Percentiles rank a stretch among this genome's conserved stretches.
Evolutionary conservation across 163 green algal species (phyloP).

Genomic region (Picocystis sp.): DNA sequence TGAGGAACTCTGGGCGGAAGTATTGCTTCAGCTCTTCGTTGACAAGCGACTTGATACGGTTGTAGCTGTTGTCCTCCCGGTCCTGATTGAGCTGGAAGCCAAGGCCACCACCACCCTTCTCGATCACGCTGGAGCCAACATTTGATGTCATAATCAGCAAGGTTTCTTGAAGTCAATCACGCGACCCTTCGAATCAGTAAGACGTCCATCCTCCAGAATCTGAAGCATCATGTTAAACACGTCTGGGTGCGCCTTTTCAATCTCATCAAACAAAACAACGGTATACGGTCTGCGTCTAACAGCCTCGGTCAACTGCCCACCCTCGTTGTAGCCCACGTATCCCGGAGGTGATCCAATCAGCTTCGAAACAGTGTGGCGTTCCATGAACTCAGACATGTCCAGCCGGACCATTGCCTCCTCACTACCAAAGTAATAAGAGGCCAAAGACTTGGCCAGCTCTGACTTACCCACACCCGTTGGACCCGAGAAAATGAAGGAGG

Average conservation of each 20-base stretch:
- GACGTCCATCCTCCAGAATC: conserved; percentile 62
- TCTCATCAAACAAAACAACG: conserved; percentile 64
- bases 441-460: conserved; percentile 70
- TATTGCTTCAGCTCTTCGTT: conserved; percentile 37
- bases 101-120: conserved; percentile 89
- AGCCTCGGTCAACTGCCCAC: conserved; percentile 52
- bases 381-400: conserved; percentile 77
- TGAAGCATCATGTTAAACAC: conserved; percentile 63
- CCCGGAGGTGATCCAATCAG: conserved; percentile 80
- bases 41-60: conserved; percentile 92
- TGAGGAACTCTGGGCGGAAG: conserved; percentile 36
- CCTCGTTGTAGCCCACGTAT: conserved; percentile 78
- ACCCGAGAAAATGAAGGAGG: conserved; percentile 9
- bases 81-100: conserved; percentile 69
- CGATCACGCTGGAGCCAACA: conserved; percentile 76
- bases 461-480: conserved; percentile 79
- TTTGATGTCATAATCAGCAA: conserved; percentile 84
- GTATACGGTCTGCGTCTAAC: conserved; percentile 50
- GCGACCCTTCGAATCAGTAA: conserved; percentile 54
- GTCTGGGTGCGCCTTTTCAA: conserved; percentile 63
- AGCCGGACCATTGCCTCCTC: conserved; percentile 61
- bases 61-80: conserved; percentile 81
- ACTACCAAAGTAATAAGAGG: conserved; percentile 45
- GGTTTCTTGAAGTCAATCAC: conserved; percentile 70
- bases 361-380: conserved; percentile 69